Evolutionary conservation across 2,329 filamentous ascomycete genomes (phyloP), one percentile per base, ranked within the genome.

Genomic region (Aspergillus spinulosporus): DNA sequence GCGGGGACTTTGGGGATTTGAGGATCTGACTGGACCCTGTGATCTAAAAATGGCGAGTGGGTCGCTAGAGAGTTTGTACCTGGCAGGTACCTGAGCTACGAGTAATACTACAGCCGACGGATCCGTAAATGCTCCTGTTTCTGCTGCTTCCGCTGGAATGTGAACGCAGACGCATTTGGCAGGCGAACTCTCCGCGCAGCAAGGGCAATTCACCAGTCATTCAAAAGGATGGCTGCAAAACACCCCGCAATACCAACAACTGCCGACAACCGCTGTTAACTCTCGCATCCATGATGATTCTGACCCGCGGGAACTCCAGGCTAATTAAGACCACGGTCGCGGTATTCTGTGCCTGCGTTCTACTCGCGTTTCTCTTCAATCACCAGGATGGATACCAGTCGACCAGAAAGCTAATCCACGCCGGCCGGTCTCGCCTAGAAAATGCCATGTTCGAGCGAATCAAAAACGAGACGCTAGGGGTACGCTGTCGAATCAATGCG

Each of bases 381-480:
- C 28, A 42, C 2, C 55, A 57, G 26, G 37, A 52, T 49, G 50
- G 55, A 12, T 57, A 57, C 26, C 48, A 46, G 28, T 57, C 55
- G 15, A 57, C 55, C 26, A 40, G 55, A 29, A 36, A 34, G 4
- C 29, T 57, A 14, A 57, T 57, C 6, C 49, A 49, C 28, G 49
- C 49, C 12, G 49, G 55, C n/a, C 56, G 56, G 21, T 50, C 52
- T n/a, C 53, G 46, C 6, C 47, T 60, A 28, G 59, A 63, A 36
- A 62, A 63, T 14, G 52, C 54, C 2, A 56, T 56, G 11, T 65
- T 63, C 40, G 58, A 63, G 7, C 60, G 58, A 26, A 65, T 69
- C 32, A 58, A 62, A 7, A 70, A 70, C 51, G 61, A 63, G 9
- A 70, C 68, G 4, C 54, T 70, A 34, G 67, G 68, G 29, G 66